Evolutionary conservation across 2,329 filamentous ascomycete species (phyloP).

Genomic region (Seiridium cupressi): DNA sequence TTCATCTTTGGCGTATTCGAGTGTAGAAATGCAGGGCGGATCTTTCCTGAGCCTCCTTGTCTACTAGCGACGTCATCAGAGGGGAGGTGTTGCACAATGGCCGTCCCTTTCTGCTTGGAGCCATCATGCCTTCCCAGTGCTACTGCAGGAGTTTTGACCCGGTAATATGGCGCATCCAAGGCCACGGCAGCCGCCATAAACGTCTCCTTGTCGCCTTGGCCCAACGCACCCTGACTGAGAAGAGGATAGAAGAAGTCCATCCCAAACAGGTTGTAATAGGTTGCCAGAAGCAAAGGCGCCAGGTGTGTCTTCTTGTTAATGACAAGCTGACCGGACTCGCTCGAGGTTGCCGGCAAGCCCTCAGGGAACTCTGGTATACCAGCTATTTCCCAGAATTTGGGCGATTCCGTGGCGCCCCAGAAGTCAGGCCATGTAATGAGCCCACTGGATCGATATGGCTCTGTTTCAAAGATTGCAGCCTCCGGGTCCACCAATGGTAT

Average conservation of each 20-base stretch:
- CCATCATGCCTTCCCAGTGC: slow-evolving; percentile 4
- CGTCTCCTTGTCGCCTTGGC: slow-evolving; percentile 50
- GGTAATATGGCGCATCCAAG: slow-evolving; percentile 36
- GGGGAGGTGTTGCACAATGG: slow-evolving; percentile 8
- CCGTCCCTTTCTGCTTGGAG: slow-evolving; percentile 14
- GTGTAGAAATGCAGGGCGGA: slow-evolving; percentile 21
- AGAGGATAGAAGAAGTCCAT: slow-evolving; percentile 42
- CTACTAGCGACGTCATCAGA: slow-evolving; percentile 2
- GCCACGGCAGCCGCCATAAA: slow-evolving; percentile 42
- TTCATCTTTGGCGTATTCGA: slow-evolving; percentile 27
- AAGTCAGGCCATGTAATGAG: slow-evolving; percentile 48
- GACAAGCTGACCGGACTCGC: slow-evolving; percentile 43
- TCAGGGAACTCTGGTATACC: slow-evolving; percentile 25
- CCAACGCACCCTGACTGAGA: slow-evolving; percentile 42
- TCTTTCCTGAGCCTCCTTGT: background rate
- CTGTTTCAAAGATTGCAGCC: slow-evolving; percentile 31
- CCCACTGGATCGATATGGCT: slow-evolving; percentile 37
- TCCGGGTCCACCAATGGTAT: slow-evolving; percentile 28
- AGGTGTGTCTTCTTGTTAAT: slow-evolving; percentile 40
- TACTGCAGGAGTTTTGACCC: slow-evolving; percentile 25
- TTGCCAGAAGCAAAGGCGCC: slow-evolving; percentile 39
- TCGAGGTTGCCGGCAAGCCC: slow-evolving; percentile 30
- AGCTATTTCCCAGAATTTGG: slow-evolving; percentile 35
- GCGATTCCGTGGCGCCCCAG: slow-evolving; percentile 36
- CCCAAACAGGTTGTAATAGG: slow-evolving; percentile 48